Evolutionary conservation across 2,329 filamentous ascomycete species (phyloP), one percentile per base, ranked within the genome.

Genomic region (Clonostachys rhizophaga): DNA sequence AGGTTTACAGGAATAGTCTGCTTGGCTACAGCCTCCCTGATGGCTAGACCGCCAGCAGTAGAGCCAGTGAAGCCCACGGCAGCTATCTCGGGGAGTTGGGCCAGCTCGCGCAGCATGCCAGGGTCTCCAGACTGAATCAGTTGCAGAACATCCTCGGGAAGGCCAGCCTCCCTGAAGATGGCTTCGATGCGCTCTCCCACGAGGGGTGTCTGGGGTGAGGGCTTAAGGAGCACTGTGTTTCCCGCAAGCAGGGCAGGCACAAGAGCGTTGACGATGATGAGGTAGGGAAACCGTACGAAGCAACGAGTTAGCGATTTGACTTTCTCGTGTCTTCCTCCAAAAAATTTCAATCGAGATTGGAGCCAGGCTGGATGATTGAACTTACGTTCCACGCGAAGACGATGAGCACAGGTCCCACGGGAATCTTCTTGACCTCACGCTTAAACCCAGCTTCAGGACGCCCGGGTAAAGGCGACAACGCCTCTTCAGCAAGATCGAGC

Each of bases 381-480:
- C 89, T 70, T 69, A 94, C 91, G 70, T 97, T 97, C 92, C 92
- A 97, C 1, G 92, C 87, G 68, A 96, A 96, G 50, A 97, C 82
- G 54, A 96, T 79, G 49, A 97, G 76, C 14, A 94, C 87, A 12
- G 91, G 90, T 1, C 92, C 92, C 45, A 96, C 81, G 1, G 92
- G 89, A 9, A 89, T 81, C 68, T 95, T 95, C 64, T 84, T 84
- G 62, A 97, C 90, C 62, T 89, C 96, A 55, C 92, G 80, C 70
- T 86, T 91, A 74, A 96, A 96, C 1, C 92, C 91, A 59, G 86
- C 81, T 69, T 97, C 90, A 4, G 81, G 68, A 63, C 95, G 89
- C 9, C 91, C 91, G 33, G 86, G 80, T 0, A 89, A 91, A 57
- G 95, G 87, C 59, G 84, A 81, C 45, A 97, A 75, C 2, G 81